Base-by-base conservation (phyloP, 371 early-diverging fungal species). In the Rhizopus delemar region DNA sequence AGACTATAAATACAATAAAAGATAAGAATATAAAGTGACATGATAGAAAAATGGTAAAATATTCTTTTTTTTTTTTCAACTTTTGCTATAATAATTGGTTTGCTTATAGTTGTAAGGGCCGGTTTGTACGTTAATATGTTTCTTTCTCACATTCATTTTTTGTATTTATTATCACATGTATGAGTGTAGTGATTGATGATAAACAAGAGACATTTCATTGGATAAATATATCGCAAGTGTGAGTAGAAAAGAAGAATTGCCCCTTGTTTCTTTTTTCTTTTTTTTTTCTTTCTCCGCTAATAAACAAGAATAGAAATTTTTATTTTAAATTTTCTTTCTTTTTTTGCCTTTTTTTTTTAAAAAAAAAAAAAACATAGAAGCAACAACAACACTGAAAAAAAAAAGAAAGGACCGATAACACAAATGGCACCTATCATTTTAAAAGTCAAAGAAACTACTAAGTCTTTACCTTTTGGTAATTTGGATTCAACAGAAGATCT, bases 361-460 rank as follows among this genome's bases (percentile, higher is more conserved):
- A 32, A 9, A 8, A 34, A 29, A 15, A 16, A 38, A 22, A 39
- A 41, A 3, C 8, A 29, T n/a, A 43, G 5, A 43, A 43, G n/a
- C 6, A 41, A 33, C 5, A 12, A 39, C 2, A 9, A 9, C 13
- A n/a, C 15, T 43, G 43, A 11, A 8, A 43, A 15, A 43, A 43
- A 13, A 43, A 43, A 43, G 15, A 43, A 43, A 43, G 15, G n/a
- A 59, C 29, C 39, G n/a, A 43, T 0, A 5, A 13, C 11, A 2
- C 41, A 41, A 43, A 89, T 89, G 91, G 85, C 90, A 41, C 88
- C 90, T 32, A 86, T 89, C 53, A 69, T 87, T 46, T 80, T 90
- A 41, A 86, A 86, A 70, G 83, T 90, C 58, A 90, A 35, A 74
- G 90, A 86, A 58, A 82, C 80, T 53, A 79, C 85, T 63, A 66